A percentile compares a stretch with the other conserved stretches of the same genome.
Evolutionary conservation across 371 early-diverging fungal genomes (phyloP).

Genomic region (Phascolomyces articulosus): DNA sequence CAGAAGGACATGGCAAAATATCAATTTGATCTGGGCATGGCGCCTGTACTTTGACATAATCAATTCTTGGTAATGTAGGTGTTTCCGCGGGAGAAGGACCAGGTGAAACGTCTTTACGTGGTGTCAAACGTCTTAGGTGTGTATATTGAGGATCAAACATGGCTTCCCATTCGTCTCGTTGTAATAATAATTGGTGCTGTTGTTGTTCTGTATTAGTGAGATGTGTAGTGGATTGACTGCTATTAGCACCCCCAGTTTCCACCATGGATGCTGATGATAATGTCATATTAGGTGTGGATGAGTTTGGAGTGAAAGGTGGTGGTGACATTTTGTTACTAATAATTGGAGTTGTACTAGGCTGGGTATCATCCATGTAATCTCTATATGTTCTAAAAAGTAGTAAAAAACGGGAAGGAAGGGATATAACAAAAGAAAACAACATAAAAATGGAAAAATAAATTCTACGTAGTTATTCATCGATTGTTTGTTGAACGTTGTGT

Average conservation of each 20-base stretch:
- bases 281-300: conserved; percentile 9
- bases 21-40: conserved; percentile 1
- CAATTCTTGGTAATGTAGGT: conserved; percentile 14
- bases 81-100: conserved; percentile 2
- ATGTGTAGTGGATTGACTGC: no score
- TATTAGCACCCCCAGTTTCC: no score
- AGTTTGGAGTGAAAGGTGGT: not conserved
- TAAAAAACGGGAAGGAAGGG: not conserved
- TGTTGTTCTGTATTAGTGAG: not conserved
- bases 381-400: no score
- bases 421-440: not conserved
- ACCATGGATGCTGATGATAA: not conserved
- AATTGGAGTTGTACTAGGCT: not conserved
- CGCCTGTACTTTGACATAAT: not conserved
- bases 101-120: conserved; percentile 3
- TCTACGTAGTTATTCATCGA: not conserved
- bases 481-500: not conserved
- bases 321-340: not conserved
- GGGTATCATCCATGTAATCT: conserved; percentile 1
- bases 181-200: no score
- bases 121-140: not conserved
- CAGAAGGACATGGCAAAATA: conserved; percentile 8
- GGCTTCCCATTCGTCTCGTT: conserved; percentile 20
- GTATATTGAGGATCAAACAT: conserved; percentile 21
- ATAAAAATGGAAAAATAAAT: conserved; percentile 4